Conservation (phyloP, 75 land plant species). For the Picea glauca region DNA sequence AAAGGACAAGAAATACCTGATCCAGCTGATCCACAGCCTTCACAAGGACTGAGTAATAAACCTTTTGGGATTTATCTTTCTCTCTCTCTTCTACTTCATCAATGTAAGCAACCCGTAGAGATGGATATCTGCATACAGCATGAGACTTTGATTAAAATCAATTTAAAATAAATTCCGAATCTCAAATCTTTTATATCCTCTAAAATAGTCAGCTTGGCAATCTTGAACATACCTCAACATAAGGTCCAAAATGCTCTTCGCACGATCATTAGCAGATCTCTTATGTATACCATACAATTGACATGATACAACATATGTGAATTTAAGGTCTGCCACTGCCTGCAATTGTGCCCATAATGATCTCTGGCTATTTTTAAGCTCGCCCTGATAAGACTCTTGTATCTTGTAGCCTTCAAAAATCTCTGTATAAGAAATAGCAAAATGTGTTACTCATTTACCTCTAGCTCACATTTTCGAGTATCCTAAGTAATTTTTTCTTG, state of each 20-base stretch:
- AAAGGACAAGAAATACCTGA: conserved; percentile 32
- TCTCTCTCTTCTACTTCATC: conserved; percentile 78
- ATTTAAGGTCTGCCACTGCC: conserved; percentile 97
- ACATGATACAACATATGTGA: conserved; percentile 98
- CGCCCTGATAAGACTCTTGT: conserved; percentile 26
- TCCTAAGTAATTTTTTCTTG: neutral
- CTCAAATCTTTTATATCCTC: neutral
- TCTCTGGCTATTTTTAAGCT: conserved; percentile 45
- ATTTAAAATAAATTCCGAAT: neutral
- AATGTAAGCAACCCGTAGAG: conserved; percentile 91
- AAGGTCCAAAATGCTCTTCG: conserved; percentile 74
- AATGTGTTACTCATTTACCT: neutral
- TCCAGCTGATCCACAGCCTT: conserved; percentile 46
- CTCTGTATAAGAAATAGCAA: conserved; percentile 24
- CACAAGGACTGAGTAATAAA: conserved; percentile 34
- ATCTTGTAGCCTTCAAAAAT: conserved; percentile 67
- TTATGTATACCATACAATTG: conserved; percentile 89
- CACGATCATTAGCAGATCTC: conserved; percentile 74
- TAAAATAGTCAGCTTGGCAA: neutral
- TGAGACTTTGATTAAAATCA: neutral
- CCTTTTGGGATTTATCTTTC: conserved; percentile 40
- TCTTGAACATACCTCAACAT: conserved; percentile 70
- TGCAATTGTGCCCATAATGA: conserved; percentile 82
- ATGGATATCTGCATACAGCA: conserved; percentile 60
- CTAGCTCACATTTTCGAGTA: neutral